These are phyloP conservation scores for Lathyrus sativus DNA, from an alignment of 306 rosid genomes.

Conservation along the genomic window DNA sequence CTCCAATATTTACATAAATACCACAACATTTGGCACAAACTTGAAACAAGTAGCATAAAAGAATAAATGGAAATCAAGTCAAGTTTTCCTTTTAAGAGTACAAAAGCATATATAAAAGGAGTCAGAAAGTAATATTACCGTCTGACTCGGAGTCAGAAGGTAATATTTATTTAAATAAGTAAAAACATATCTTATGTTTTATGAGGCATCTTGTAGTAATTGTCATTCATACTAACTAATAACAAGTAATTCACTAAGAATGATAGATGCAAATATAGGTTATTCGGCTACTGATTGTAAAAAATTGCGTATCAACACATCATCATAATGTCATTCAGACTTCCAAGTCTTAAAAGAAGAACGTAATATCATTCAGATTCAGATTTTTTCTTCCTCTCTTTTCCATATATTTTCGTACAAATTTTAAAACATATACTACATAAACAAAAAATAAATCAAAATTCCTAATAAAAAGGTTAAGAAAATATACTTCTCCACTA, in stretches of 20 bases:
- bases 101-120: neutral
- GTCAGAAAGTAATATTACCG: too few relatives aligned
- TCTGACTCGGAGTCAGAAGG: neutral
- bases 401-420: slow-evolving; percentile 8
- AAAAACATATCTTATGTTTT: neutral
- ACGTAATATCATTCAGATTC: slow-evolving; percentile 17
- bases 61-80: slow-evolving; percentile 6
- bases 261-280: neutral
- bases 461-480: slow-evolving; percentile 24
- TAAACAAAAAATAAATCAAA: neutral
- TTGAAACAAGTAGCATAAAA: neutral
- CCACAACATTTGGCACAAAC: slow-evolving; percentile 11
- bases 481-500: slow-evolving; percentile 75
- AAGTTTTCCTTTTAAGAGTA: neutral
- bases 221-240: neutral
- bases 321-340: neutral
- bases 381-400: slow-evolving; percentile 17
- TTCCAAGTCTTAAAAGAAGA: neutral
- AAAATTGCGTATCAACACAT: slow-evolving; percentile 2
- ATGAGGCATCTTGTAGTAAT: neutral
- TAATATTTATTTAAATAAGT: neutral
- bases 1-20: too few relatives aligned
- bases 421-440: neutral
- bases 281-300: neutral
- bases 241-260: slow-evolving; percentile 14